Base-by-base conservation (phyloP, 2,329 filamentous ascomycete genomes). In the Aspergillus calidoustus region DNA sequence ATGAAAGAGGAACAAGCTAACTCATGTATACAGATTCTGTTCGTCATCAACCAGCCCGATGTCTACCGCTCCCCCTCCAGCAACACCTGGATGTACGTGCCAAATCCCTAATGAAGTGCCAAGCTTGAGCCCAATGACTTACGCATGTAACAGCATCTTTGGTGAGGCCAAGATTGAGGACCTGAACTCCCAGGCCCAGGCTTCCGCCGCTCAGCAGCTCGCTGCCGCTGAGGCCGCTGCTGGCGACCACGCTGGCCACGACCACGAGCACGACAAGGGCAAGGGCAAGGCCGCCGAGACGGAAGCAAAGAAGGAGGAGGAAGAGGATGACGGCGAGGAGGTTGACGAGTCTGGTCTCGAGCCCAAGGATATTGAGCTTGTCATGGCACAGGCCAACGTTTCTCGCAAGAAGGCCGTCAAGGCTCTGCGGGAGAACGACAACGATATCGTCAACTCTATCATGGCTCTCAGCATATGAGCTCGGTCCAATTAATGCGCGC, bases 131-230 rank as follows among this genome's bases (percentile, higher is more conserved):
- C 30, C 34, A 44, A 17, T 15, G 7, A 34, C 71, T 76, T 60
- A 78, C 68, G 62, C 57, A 48, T 64, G 34, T 60, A 64, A 62
- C 72, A 97, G 94, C 83, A 96, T 98, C 82, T 99, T 99, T 80
- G 95, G 95, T 81, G 96, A 99, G 87, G 95, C 96, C 79, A 99
- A 99, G 91, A 98, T 99, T 71, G 95, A 99, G 88, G 96, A 99
- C 83, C 87, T 98, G 76, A 99, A 98, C 90, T 96, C 95, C 74
- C 92, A 94, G 79, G 94, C 94, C 75, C 95, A 98, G 86, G 92
- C 94, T 75, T 92, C 91, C 71, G 95, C 95, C 74, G 94, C 94
- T 73, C 92, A 96, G 83, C 93, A 97, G 84, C 91, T 99, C 73
- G 93, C 93, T 74, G 89, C 89, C 69, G 86, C 87, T 74, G 89